A percentile compares a stretch with the other conserved stretches of the same genome.
Evolutionary conservation across 768 basidiomycete species (phyloP).

Genomic region (Leccinellum luteum): DNA sequence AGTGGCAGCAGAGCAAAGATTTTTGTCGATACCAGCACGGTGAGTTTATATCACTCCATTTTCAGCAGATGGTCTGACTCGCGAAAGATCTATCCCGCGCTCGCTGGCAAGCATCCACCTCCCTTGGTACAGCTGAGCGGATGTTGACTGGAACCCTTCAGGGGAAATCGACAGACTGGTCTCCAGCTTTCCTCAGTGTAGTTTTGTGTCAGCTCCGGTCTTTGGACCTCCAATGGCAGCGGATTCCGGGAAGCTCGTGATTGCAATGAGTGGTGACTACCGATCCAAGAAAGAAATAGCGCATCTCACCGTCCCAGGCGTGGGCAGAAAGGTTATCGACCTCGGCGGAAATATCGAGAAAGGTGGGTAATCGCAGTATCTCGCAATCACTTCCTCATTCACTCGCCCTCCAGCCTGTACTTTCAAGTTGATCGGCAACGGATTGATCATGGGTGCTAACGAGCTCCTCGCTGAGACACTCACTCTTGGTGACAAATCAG

Average conservation of each 20-base stretch:
- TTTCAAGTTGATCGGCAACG: slow-evolving; percentile 79
- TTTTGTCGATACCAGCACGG: slow-evolving; percentile 85
- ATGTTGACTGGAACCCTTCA: slow-evolving; percentile 16
- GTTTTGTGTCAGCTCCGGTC: slow-evolving; percentile 74
- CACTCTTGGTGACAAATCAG: slow-evolving; percentile 82
- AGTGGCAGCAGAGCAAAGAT: slow-evolving; percentile 51
- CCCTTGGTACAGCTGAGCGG: not conserved
- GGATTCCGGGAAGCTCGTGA: slow-evolving; percentile 59
- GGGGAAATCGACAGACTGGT: slow-evolving; percentile 71
- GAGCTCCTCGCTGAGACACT: slow-evolving; percentile 82
- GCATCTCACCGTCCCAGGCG: slow-evolving; percentile 73
- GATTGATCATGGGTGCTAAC: slow-evolving; percentile 70
- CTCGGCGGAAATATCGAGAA: slow-evolving; percentile 85
- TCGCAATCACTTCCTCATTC: not conserved
- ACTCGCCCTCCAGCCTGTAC: slow-evolving; percentile 47
- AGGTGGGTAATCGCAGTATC: slow-evolving; percentile 38
- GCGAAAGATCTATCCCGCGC: slow-evolving; percentile 52
- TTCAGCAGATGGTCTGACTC: slow-evolving; percentile 7
- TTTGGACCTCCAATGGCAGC: slow-evolving; percentile 72
- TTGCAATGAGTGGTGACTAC: slow-evolving; percentile 78
- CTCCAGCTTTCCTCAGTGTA: slow-evolving; percentile 53
- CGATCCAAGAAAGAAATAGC: slow-evolving; percentile 80
- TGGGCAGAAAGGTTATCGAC: slow-evolving; percentile 76
- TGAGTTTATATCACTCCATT: slow-evolving; percentile 30
- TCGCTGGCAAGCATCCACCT: slow-evolving; percentile 39